Base-by-base conservation (phyloP, 306 rosid genomes). In the Myrica gale region DNA sequence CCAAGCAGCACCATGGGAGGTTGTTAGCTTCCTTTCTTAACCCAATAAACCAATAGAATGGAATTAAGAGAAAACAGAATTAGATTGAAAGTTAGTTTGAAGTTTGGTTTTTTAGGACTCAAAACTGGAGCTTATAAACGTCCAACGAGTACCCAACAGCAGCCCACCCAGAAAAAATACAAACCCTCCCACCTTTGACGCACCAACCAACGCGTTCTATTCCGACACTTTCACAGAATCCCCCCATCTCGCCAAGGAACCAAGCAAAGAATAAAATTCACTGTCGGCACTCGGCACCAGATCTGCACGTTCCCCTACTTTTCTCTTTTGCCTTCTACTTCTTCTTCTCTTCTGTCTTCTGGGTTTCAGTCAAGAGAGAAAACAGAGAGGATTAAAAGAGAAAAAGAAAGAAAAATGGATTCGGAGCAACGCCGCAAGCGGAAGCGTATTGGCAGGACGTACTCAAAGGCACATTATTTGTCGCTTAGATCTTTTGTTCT, bases 381-480 rank as follows among this genome's bases (percentile, higher is more conserved):
- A 26, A 32, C 3, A 32, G 37, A 32, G 37, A 32, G 37, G 37
- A 32, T 32, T 32, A 32, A 32, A 32, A 32, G 37, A 32, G 37
- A 32, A 32, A 12, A 67, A 78, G 71, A 21, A 45, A 20, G 7
- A 17, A 56, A 43, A 19, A 92, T 92, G 99, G 99, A 95, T 9
- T 52, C 87, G 45, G 97, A 92, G 63, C 90, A 85, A 51, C 78
- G 88, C 23, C 80, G 96, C 46, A 94, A 85, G 80, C 84, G 93
- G 72, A 92, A 90, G 87, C 89, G 92, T 3, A 21, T 76, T 13
- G 82, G 74, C 20, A 50, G 82, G 72, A 43, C 87, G 42, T 80
- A 45, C 74, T 76, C 78, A 0, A 65, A 68, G 13, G 84, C 83
- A 42, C 39, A 9, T 12, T 56, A 37, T 32, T 78, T 85, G 47